Evolutionary conservation across 2,329 filamentous ascomycete genomes (phyloP), one percentile per base, ranked within the genome.

Genomic region (Scopulariopsis brevicaulis): DNA sequence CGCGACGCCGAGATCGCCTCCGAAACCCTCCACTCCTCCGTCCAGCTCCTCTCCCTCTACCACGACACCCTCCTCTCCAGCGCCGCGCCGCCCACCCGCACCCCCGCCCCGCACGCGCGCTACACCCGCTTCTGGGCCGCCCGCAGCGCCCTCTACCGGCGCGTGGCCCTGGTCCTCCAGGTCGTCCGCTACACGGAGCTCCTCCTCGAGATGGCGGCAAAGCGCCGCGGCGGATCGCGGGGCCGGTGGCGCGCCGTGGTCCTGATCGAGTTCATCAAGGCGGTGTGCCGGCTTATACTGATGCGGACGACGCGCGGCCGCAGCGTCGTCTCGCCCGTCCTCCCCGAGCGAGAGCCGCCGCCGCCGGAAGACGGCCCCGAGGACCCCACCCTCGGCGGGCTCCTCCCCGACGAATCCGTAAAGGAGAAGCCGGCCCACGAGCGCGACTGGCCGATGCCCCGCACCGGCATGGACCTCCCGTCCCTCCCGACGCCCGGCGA

Each of bases 161-260:
- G 89, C 60, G 83, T 95, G 58, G 92, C 93, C 48, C 80, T 92
- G 62, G 76, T 91, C 4, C 76, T 99, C 54, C 90, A 96, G 69
- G 87, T 96, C 73, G 88, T 96, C 28, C 89, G 94, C 64, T 97
- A 97, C 68, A 96, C 92, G 0, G 90, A 99, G 73, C 77, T 99
- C 34, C 75, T 99, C n/a, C 94, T 93, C 81, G 94, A 99, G 70
- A 99, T 99, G 94, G 83, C 88, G 32, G 92, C 92, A 32, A 95
- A 96, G 72, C 82, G 93, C 54, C 85, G 85, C 61, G 89, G 90
- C 20, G 91, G 87, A 52, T 82, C 95, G 70, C 84, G 82, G 66
- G 73, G 86, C 28, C 83, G 91, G 34, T 99, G 94, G 94, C 85
- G 89, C 56, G 84, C 95, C 0, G 84, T 97, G 6, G 85, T 97